Evolutionary conservation across 768 basidiomycete species (phyloP).

Genomic region (Termitomyces sp.): DNA sequence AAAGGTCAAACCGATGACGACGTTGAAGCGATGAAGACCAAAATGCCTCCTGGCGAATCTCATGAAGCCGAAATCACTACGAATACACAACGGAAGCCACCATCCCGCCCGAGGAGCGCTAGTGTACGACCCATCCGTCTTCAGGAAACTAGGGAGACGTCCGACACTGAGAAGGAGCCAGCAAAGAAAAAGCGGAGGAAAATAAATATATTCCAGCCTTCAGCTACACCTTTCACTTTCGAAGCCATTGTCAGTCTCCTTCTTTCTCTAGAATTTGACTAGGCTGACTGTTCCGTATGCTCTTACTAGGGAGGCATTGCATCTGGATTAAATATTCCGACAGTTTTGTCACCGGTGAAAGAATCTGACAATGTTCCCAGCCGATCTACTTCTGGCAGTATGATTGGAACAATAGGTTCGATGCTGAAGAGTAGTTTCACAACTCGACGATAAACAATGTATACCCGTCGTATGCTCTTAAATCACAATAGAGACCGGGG

Average conservation of each 20-base stretch:
- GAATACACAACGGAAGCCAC: slow-evolving; percentile 8
- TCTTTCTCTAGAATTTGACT: neutral
- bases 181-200: slow-evolving; percentile 69
- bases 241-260: slow-evolving; percentile 28
- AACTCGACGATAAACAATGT: slow-evolving; percentile 8
- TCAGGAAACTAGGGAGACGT: slow-evolving; percentile 1
- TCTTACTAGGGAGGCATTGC: slow-evolving; percentile 28
- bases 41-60: slow-evolving; percentile 9
- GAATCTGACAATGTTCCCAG: slow-evolving; percentile 47
- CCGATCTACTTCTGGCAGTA: slow-evolving; percentile 35
- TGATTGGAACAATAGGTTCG: slow-evolving; percentile 21
- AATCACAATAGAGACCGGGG: neutral
- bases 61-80: neutral
- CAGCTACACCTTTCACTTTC: slow-evolving; percentile 43
- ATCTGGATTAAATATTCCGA: slow-evolving; percentile 57
- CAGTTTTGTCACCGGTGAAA: slow-evolving; percentile 63
- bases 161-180: slow-evolving; percentile 9
- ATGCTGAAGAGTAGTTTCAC: slow-evolving; percentile 20
- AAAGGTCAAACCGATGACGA: slow-evolving; percentile 5
- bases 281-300: slow-evolving; percentile 2
- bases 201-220: slow-evolving; percentile 56
- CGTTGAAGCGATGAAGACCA: slow-evolving; percentile 18
- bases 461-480: neutral
- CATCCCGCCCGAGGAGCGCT: slow-evolving; percentile 15
- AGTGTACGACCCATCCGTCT: slow-evolving; percentile 7